A percentile compares a stretch with the other conserved stretches of the same genome.
Conservation (phyloP, 495 filamentous ascomycete species). For the Penicillium ucsense region DNA sequence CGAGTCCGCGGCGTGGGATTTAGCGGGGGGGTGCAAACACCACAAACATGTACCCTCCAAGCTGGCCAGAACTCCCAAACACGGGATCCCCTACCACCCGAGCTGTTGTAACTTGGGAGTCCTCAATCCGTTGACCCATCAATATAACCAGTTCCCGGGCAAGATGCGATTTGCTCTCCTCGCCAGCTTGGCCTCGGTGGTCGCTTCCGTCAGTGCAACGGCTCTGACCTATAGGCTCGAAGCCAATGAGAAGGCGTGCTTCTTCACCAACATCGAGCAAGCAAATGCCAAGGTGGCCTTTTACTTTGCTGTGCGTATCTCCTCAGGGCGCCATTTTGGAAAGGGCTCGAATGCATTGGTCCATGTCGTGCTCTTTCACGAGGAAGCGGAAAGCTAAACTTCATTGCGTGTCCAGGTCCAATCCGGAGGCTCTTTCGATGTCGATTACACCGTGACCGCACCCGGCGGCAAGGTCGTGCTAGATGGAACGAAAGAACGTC, state of each 20-base stretch:
- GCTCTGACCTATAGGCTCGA: conserved; percentile 89
- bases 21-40: conserved; percentile 24
- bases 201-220: conserved; percentile 57
- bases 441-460: conserved; percentile 83
- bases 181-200: conserved; percentile 53
- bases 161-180: conserved; percentile 35
- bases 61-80: conserved; percentile 28
- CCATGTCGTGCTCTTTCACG: no score
- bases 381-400: neutral
- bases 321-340: neutral
- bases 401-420: conserved; percentile 54
- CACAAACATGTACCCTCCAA: conserved; percentile 26
- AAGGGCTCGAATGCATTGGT: neutral
- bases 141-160: conserved; percentile 2
- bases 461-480: conserved; percentile 76
- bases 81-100: conserved; percentile 4
- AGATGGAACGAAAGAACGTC: conserved; percentile 83
- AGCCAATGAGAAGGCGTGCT: conserved; percentile 91
- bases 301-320: conserved; percentile 84
- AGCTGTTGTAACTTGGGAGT: conserved; percentile 1
- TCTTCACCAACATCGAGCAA: conserved; percentile 67
- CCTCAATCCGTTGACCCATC: conserved; percentile 1
- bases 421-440: conserved; percentile 91
- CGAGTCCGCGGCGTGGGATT: no score
- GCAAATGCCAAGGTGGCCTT: conserved; percentile 83